phyloP scores from a whole-genome alignment of 1,139 yeast species.

The Taphrina sp. region DNA sequence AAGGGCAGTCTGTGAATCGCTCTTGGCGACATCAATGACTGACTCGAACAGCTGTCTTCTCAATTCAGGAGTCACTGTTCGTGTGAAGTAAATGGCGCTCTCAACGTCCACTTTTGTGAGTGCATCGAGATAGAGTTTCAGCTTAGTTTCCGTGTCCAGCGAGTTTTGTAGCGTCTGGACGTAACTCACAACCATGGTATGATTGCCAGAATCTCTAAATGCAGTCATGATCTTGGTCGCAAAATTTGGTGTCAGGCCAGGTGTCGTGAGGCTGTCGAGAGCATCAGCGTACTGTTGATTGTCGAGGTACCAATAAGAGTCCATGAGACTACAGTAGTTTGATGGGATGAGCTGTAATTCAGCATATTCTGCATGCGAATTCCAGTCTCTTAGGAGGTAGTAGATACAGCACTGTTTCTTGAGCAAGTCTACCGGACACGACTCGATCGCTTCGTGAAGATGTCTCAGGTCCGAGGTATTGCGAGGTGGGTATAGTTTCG shows the following conservation, averaged over 20 bases:
- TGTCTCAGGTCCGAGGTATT: slow-evolving; percentile 15
- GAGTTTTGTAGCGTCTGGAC: slow-evolving; percentile 23
- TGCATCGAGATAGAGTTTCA: slow-evolving; percentile 5
- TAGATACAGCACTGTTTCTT: slow-evolving; percentile 31
- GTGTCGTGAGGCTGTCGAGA: slow-evolving; percentile 4
- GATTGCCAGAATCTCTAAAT: slow-evolving; percentile 4
- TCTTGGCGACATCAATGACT: slow-evolving; percentile 9
- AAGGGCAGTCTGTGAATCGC: neutral
- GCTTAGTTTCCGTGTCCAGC: slow-evolving; percentile 22
- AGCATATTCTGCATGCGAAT: slow-evolving; percentile 19
- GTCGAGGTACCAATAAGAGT: slow-evolving; percentile 26
- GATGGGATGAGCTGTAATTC: slow-evolving; percentile 7
- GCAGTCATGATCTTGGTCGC: slow-evolving; percentile 23
- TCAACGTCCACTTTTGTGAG: slow-evolving; percentile 9
- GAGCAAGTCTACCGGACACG: slow-evolving; percentile 23
- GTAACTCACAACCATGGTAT: slow-evolving; percentile 4
- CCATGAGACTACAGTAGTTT: slow-evolving; percentile 28
- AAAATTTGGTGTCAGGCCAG: slow-evolving; percentile 26
- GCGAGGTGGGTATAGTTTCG: slow-evolving; percentile 18
- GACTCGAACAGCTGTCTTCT: slow-evolving; percentile 8
- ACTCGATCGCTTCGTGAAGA: slow-evolving; percentile 28
- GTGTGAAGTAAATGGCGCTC: slow-evolving; percentile 19
- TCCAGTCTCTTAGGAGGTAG: slow-evolving; percentile 28
- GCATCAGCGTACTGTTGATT: slow-evolving; percentile 12
- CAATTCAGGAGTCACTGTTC: slow-evolving; percentile 1